Conservation (phyloP, 2,329 filamentous ascomycete genomes). For the Ophiostoma pallidulum region DNA sequence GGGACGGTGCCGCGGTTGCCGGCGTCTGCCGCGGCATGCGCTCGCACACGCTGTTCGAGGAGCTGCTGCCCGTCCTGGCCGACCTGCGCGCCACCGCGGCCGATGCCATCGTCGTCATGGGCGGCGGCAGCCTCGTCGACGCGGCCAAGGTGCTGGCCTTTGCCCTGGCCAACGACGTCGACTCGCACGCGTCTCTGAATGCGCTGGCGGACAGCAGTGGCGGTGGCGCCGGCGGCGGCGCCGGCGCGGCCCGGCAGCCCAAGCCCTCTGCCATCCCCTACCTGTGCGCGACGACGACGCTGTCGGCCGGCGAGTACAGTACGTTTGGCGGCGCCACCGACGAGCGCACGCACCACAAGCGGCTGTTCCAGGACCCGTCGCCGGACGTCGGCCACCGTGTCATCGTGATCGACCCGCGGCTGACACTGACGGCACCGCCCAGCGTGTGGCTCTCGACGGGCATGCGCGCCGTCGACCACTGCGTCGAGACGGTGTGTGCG, state of each 20-base stretch:
- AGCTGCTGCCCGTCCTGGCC: conserved; percentile 13
- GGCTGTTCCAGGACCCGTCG: conserved; percentile 19
- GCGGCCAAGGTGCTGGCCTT: conserved; percentile 16
- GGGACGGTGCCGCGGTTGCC: conserved; percentile 6
- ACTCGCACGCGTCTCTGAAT: conserved; percentile 12
- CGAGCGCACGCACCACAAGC: conserved; percentile 17
- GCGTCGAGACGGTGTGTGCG: conserved; percentile 45
- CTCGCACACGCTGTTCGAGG: conserved; percentile 17
- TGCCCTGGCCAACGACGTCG: conserved; percentile 16
- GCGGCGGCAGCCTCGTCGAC: conserved; percentile 17
- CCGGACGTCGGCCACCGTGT: conserved; percentile 31
- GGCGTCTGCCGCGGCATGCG: conserved; percentile 15
- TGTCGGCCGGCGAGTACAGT: conserved; percentile 19
- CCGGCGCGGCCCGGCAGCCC: neutral
- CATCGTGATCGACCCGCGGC: conserved; percentile 40
- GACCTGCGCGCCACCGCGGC: conserved; percentile 11
- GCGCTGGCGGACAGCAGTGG: conserved; percentile 1
- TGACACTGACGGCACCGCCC: conserved; percentile 37
- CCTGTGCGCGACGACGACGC: conserved; percentile 17
- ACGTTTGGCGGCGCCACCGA: conserved; percentile 17
- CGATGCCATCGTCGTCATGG: conserved; percentile 16
- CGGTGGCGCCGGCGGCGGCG: neutral
- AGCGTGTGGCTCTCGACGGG: conserved; percentile 49
- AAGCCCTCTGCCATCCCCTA: conserved; percentile 14
- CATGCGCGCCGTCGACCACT: conserved; percentile 47